Percentiles rank a stretch among this genome's conserved stretches.
phyloP scores from a whole-genome alignment of 139 green algal genomes.

The Medakamo hakoo region DNA sequence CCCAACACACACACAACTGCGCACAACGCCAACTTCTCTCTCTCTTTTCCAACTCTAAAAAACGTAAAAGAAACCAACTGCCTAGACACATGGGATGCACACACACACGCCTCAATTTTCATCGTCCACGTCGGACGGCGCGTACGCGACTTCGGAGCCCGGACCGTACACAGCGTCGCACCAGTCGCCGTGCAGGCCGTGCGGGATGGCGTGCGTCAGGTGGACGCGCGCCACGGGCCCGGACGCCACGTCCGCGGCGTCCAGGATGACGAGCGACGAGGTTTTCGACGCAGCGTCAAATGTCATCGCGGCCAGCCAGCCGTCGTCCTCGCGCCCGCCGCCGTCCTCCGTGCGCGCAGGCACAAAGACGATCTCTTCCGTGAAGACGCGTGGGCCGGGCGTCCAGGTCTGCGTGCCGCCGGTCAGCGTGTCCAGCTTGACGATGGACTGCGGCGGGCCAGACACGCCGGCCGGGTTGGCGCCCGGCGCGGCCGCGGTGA shows the following conservation, averaged over 20 bases:
- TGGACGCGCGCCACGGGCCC: slow-evolving; percentile 25
- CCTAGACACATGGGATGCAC: background rate
- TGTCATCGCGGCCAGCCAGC: slow-evolving; percentile 42
- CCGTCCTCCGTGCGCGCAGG: slow-evolving; percentile 12
- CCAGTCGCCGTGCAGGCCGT: slow-evolving; percentile 31
- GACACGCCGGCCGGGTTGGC: background rate
- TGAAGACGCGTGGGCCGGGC: slow-evolving; percentile 24
- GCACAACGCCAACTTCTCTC: too few relatives aligned
- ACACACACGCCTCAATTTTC: too few relatives aligned
- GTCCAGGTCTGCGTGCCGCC: slow-evolving; percentile 13
- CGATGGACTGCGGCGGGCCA: background rate
- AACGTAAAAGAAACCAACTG: background rate
- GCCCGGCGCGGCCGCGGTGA: background rate
- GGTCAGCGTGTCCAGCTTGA: slow-evolving; percentile 14
- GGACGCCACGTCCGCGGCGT: slow-evolving; percentile 17
- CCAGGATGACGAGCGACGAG: slow-evolving; percentile 28
- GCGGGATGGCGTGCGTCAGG: slow-evolving; percentile 12
- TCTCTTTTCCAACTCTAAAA: background rate
- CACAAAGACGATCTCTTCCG: slow-evolving; percentile 51
- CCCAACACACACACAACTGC: too few relatives aligned
- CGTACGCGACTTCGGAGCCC: too few relatives aligned
- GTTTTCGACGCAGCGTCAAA: slow-evolving; percentile 23
- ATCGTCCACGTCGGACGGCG: too few relatives aligned
- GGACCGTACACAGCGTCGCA: slow-evolving; percentile 1
- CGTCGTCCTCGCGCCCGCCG: slow-evolving; percentile 35